Percentiles rank a stretch among this genome's conserved stretches.
These are phyloP conservation scores for Pseudonitzschia pungens DNA, from an alignment of 108 stramenopile genomes.

Conservation along the genomic window DNA sequence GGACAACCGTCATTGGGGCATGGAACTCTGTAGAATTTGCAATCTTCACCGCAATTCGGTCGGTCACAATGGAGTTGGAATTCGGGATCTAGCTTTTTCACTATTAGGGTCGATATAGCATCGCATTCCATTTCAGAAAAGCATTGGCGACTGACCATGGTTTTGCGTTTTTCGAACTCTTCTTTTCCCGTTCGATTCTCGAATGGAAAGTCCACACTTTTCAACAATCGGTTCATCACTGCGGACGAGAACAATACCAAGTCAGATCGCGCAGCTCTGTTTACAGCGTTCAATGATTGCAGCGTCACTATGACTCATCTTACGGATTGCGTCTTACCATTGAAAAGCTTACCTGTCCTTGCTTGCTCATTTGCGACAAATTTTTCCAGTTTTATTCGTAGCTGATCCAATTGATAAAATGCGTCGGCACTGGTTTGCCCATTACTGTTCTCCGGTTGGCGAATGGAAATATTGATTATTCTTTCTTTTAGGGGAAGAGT, in stretches of 20 bases:
- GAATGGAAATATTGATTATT: slow-evolving; percentile 32
- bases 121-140: slow-evolving; percentile 45
- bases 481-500: slow-evolving; percentile 47
- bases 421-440: slow-evolving; percentile 5
- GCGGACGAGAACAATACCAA: background rate
- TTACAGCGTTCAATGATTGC: too few relatives aligned
- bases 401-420: slow-evolving; percentile 20
- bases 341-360: background rate
- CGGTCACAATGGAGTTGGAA: slow-evolving; percentile 52
- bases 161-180: slow-evolving; percentile 20
- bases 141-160: slow-evolving; percentile 16
- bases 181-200: slow-evolving; percentile 8
- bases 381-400: slow-evolving; percentile 29
- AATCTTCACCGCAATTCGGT: slow-evolving; percentile 38
- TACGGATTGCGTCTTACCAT: background rate
- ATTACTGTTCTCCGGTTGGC: slow-evolving; percentile 14
- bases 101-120: slow-evolving; percentile 41
- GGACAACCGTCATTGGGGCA: slow-evolving; percentile 56
- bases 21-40: slow-evolving; percentile 39
- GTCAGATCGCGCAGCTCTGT: background rate
- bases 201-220: slow-evolving; percentile 29
- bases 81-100: slow-evolving; percentile 49
- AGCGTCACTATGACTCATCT: background rate
- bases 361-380: slow-evolving; percentile 29
- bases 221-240: slow-evolving; percentile 19